Conservation (phyloP, 805 yeast genomes). For the Metschnikowia lachancei region DNA sequence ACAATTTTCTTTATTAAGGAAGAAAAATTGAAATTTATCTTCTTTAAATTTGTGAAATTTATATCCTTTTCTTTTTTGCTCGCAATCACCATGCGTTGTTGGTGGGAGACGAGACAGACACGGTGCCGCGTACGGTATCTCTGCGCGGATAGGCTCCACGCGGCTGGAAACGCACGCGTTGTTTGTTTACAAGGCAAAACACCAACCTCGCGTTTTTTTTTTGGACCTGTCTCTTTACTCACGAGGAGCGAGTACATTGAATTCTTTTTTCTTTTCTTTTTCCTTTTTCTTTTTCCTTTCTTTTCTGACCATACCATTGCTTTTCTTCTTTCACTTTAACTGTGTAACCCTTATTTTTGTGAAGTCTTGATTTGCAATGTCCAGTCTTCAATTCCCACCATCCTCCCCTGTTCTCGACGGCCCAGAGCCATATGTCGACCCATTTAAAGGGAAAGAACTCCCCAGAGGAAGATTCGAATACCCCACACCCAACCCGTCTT, state of each 20-base stretch:
- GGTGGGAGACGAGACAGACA: no score
- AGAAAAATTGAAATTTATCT: no score
- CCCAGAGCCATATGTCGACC: constrained; percentile 11
- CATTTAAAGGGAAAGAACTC: constrained; percentile 10
- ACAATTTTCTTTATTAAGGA: no score
- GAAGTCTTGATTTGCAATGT: constrained; percentile 13
- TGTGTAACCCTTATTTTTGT: not conserved
- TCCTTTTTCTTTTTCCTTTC: not conserved
- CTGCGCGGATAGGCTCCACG: not conserved
- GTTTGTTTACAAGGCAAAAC: constrained; percentile 11
- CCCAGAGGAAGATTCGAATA: constrained; percentile 35
- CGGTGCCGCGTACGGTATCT: no score
- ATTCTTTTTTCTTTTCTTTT: not conserved
- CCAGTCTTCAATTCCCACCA: constrained; percentile 46
- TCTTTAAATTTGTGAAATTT: no score
- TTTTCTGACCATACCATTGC: not conserved
- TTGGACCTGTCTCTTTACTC: not conserved
- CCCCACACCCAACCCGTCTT: constrained; percentile 75
- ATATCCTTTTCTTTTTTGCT: no score
- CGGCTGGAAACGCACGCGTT: constrained; percentile 7
- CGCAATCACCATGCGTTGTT: no score
- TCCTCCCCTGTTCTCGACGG: constrained; percentile 46
- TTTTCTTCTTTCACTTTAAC: not conserved
- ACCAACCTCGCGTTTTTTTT: constrained; percentile 4
- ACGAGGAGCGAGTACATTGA: not conserved